These are phyloP conservation scores for Mortierella sp. DNA, from an alignment of 371 early-diverging fungal species.

Conservation along the genomic window DNA sequence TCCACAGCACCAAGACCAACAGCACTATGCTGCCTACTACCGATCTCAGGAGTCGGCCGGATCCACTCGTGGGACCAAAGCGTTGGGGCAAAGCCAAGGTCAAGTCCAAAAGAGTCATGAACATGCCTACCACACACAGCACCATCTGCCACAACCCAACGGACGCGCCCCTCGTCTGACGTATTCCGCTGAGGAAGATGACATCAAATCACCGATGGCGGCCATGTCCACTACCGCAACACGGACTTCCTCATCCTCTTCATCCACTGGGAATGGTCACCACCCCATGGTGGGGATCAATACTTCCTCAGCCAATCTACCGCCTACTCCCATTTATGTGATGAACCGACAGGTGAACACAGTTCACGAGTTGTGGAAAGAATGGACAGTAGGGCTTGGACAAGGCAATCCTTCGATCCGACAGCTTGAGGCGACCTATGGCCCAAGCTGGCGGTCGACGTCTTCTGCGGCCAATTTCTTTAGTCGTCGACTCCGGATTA, in stretches of 20 bases:
- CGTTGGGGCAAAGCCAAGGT: background rate
- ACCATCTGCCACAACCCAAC: slow-evolving; percentile 10
- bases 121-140: slow-evolving; percentile 4
- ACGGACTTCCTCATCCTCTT: no score
- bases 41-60: slow-evolving; percentile 7
- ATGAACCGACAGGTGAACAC: slow-evolving; percentile 47
- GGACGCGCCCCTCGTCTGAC: background rate
- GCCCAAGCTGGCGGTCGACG: slow-evolving; percentile 40
- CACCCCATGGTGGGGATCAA: background rate
- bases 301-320: background rate
- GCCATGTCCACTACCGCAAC: no score
- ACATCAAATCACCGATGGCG: no score
- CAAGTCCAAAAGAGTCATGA: background rate
- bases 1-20: slow-evolving; percentile 14
- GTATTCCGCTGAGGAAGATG: no score
- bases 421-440: slow-evolving; percentile 33
- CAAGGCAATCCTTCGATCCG: slow-evolving; percentile 36
- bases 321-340: slow-evolving; percentile 23
- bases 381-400: slow-evolving; percentile 42
- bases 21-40: background rate
- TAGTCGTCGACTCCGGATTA: slow-evolving; percentile 36
- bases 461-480: slow-evolving; percentile 47
- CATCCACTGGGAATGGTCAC: no score
- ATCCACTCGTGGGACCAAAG: background rate
- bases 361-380: slow-evolving; percentile 41